phyloP scores from a whole-genome alignment of 1,139 yeast species.

The Yamadazyma spencermartinsiae region DNA sequence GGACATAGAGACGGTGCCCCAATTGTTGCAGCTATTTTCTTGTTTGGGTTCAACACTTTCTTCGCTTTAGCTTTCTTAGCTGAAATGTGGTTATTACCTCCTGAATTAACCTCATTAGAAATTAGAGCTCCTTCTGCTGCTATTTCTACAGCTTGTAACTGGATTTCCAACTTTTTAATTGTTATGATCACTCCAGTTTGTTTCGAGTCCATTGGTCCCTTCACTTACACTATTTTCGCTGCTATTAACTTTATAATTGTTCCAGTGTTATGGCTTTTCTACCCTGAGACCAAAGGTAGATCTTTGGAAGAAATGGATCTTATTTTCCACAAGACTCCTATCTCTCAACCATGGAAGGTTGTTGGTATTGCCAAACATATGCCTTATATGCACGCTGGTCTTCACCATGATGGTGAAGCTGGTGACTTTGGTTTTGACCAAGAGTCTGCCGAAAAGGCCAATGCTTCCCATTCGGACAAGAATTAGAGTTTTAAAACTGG shows the following conservation, averaged over 20 bases:
- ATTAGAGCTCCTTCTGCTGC: constrained; percentile 39
- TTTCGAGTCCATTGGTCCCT: constrained; percentile 31
- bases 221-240: constrained; percentile 37
- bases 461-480: background rate
- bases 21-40: constrained; percentile 37
- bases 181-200: constrained; percentile 40
- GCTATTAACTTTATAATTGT: constrained; percentile 48
- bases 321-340: constrained; percentile 48
- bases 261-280: constrained; percentile 53
- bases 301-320: constrained; percentile 63
- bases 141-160: constrained; percentile 37
- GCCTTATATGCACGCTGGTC: constrained; percentile 9
- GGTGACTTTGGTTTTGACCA: constrained; percentile 2
- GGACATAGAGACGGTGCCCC: constrained; percentile 22
- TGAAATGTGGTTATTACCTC: constrained; percentile 42
- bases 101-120: constrained; percentile 38
- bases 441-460: background rate
- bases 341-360: constrained; percentile 32
- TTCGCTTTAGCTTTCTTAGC: constrained; percentile 35
- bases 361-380: constrained; percentile 6
- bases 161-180: constrained; percentile 45
- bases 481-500: background rate
- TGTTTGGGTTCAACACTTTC: constrained; percentile 37
- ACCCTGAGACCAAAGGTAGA: constrained; percentile 63
- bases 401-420: constrained; percentile 5